Evolutionary conservation across 345 rosid species (phyloP), one percentile per base, ranked within the genome.

Genomic region (Kernera saxatilis): DNA sequence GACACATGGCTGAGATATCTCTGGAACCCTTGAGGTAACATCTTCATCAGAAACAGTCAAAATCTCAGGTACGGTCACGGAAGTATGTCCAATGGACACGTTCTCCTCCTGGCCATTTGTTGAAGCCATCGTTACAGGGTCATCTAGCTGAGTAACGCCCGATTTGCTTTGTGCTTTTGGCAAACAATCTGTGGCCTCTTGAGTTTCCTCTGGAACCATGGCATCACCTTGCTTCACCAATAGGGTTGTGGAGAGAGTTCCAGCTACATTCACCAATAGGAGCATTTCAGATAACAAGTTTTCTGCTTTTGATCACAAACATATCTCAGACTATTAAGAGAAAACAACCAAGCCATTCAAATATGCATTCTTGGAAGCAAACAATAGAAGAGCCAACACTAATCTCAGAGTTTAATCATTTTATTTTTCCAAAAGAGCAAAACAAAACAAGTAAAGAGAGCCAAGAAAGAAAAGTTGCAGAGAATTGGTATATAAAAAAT

Each of bases 191-290:
- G 18, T 3, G 14, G 11, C 13, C 3, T 48, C 3, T 29, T 5
- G 61, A 49, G 41, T 49, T 71, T 27, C 52, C 40, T 9, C 49
- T 48, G 59, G 59, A 48, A 49, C 52, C 60, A 60, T 60, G 2
- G 7, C 22, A 70, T 70, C 33, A 19, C 26, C 1, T 37, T 45
- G 45, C 56, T 67, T 39, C 41, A 53, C 40, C 25, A 35, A 48
- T 48, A 40, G 21, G 3, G 48, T 19, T 21, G 3, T 23, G 27
- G 8, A 15, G 32, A 2, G 21, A 36, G 17, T 1, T 29, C 6
- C 19, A n/a, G 19, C 10, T n/a, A n/a, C n/a, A n/a, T n/a, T n/a
- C n/a, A n/a, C n/a, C n/a, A n/a, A n/a, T n/a, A n/a, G n/a, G n/a
- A n/a, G n/a, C n/a, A n/a, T n/a, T n/a, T n/a, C n/a, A n/a, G n/a